Evolutionary conservation across 1,139 yeast genomes (phyloP).

Genomic region (Hyphopichia khmerensis): DNA sequence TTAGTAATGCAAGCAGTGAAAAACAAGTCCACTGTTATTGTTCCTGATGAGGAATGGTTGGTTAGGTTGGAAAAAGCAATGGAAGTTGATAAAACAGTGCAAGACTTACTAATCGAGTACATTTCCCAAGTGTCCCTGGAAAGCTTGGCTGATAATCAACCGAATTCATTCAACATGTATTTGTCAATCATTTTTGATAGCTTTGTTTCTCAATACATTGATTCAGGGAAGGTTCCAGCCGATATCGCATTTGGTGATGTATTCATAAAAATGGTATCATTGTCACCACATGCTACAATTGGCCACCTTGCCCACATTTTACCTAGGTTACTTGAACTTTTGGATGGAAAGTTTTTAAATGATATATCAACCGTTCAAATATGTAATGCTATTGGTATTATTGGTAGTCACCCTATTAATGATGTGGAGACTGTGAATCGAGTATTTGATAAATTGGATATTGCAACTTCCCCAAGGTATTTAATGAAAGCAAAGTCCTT

Average conservation of each 20-base stretch:
- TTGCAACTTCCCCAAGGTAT: conserved; percentile 13
- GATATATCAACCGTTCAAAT: conserved; percentile 39
- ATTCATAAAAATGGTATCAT: conserved; percentile 33
- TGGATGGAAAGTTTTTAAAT: conserved; percentile 21
- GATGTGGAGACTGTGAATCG: conserved; percentile 9
- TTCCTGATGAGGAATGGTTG: conserved; percentile 75
- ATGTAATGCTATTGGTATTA: conserved; percentile 54
- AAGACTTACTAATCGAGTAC: conserved; percentile 30
- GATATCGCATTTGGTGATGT: conserved; percentile 26
- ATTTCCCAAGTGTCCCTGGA: conserved; percentile 15
- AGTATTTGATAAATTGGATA: conserved; percentile 10
- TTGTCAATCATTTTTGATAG: conserved; percentile 28
- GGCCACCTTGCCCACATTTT: conserved; percentile 18
- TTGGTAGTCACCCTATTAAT: conserved; percentile 46
- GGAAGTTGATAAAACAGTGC: conserved; percentile 57
- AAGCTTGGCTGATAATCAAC: conserved; percentile 13
- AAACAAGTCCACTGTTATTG: conserved; percentile 54
- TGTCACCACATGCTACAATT: conserved; percentile 32
- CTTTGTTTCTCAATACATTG: conserved; percentile 23
- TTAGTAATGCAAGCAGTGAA: conserved; percentile 64
- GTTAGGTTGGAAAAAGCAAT: conserved; percentile 70
- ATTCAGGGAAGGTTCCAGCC: conserved; percentile 11
- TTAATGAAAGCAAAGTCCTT: conserved; percentile 26
- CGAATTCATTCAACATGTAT: conserved; percentile 15
- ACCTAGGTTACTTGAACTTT: conserved; percentile 19